Percentiles rank a stretch among this genome's conserved stretches.
Conservation (phyloP, 306 rosid genomes). For the Sophora flavescens region DNA sequence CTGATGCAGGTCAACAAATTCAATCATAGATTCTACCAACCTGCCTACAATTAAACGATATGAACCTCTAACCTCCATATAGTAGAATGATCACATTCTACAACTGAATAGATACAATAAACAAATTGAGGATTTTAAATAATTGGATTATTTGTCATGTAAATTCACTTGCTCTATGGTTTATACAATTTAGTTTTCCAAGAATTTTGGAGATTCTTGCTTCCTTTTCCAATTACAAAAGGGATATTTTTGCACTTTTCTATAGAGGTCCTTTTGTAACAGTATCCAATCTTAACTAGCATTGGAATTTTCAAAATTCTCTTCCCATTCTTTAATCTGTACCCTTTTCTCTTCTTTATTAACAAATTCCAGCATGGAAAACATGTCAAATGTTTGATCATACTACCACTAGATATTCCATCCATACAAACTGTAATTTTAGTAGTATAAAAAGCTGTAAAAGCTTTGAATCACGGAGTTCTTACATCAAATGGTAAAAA, state of each 20-base stretch:
- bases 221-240: not conserved
- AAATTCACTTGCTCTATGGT: not conserved
- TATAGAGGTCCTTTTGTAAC: not conserved
- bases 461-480: not conserved
- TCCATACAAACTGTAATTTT: conserved; percentile 21
- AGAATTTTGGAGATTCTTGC: not conserved
- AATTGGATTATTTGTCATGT: not conserved
- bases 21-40: not conserved
- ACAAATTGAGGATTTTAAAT: not conserved
- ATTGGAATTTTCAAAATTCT: not conserved
- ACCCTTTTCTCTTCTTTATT: conserved; percentile 15
- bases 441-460: conserved; percentile 22
- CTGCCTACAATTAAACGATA: not conserved
- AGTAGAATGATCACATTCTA: not conserved
- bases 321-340: not conserved
- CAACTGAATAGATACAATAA: not conserved
- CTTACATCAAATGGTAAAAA: conserved; percentile 8
- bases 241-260: not conserved
- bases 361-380: conserved; percentile 2
- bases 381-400: conserved; percentile 20
- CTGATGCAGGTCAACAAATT: not conserved
- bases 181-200: conserved; percentile 11
- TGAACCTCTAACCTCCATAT: not conserved
- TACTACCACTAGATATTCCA: conserved; percentile 26
- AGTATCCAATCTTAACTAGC: conserved; percentile 24